Evolutionary conservation across 2,329 filamentous ascomycete genomes (phyloP), one percentile per base, ranked within the genome.

Genomic region (Trichophaea hybrida): DNA sequence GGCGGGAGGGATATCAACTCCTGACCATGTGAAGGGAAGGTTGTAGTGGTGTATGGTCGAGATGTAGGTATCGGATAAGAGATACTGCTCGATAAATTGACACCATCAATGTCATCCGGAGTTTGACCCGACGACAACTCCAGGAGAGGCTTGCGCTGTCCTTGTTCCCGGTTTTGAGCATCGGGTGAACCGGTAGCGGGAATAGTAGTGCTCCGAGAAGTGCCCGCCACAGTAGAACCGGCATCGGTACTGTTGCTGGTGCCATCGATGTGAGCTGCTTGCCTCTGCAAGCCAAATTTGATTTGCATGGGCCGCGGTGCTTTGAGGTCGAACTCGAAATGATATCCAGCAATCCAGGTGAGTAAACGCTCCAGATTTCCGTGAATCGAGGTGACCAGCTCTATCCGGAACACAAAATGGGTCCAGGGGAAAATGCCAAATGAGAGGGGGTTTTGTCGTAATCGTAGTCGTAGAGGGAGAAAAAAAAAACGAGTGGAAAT

Each of bases 401-500:
- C 24, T n/a, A 17, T 12, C 7, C 13, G 24, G 44, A 13, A 49
- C 13, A 24, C 10, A 24, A 24, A 49, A 13, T 15, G 15, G 5
- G 7, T 8, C 13, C 13, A 2, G 13, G 10, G 10, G 38, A 10
- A 12, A 10, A 15, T 10, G 38, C n/a, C 38, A 49, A 49, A 49
- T 5, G 44, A 49, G 44, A 24, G 44, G 24, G 44, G 24, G 1
- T 24, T 24, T 2, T 24, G 24, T 24, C 24, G 24, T 24, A 24
- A 24, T 24, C 24, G 24, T 24, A n/a, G 44, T 49, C 15, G 13
- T 13, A 8, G 44, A 15, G 44, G 37, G 50, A 33, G 37, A 53
- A 32, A 51, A 51, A 51, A 51, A 53, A 53, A 53, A 53, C 50
- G 50, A 53, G 50, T 37, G 50, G 50, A 53, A 17, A 34, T 53